A percentile compares a stretch with the other conserved stretches of the same genome.
These are phyloP conservation scores for Calonectria hongkongensis DNA, from an alignment of 2,329 filamentous ascomycete species.

Conservation along the genomic window DNA sequence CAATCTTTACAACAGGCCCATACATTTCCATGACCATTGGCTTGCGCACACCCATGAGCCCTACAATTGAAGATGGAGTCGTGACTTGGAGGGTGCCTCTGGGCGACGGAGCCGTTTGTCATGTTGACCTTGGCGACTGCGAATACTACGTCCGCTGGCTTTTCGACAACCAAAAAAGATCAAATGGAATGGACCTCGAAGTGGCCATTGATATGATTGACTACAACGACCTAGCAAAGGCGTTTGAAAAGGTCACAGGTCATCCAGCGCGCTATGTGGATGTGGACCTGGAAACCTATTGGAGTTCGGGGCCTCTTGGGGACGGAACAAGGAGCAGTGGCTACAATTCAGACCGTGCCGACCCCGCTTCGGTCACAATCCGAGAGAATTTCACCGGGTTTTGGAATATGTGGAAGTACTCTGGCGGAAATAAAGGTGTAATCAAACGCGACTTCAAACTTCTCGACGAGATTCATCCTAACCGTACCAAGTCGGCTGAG, in stretches of 20 bases:
- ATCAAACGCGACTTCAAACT: conserved; percentile 39
- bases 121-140: conserved; percentile 43
- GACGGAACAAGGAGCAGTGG: neutral
- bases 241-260: conserved; percentile 40
- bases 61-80: conserved; percentile 26
- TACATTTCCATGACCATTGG: conserved; percentile 41
- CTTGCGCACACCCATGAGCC: neutral
- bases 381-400: conserved; percentile 41
- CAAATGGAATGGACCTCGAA: conserved; percentile 37
- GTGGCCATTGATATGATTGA: conserved; percentile 33
- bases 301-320: conserved; percentile 18
- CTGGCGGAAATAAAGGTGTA: conserved; percentile 29
- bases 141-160: conserved; percentile 42
- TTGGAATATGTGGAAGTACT: conserved; percentile 40
- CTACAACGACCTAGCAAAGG: conserved; percentile 26
- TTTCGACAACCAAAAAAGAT: conserved; percentile 25
- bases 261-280: conserved; percentile 39
- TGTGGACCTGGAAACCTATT: neutral
- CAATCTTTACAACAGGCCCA: conserved; percentile 34
- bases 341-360: conserved; percentile 27
- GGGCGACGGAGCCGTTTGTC: conserved; percentile 6
- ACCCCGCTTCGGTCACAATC: conserved; percentile 33
- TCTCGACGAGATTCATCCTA: conserved; percentile 41
- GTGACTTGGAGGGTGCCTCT: conserved; percentile 43
- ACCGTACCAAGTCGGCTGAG: conserved; percentile 32